A percentile compares a stretch with the other conserved stretches of the same genome.
These are phyloP conservation scores for Stephanodiscus triporus DNA, from an alignment of 108 stramenopile genomes.

Conservation along the genomic window DNA sequence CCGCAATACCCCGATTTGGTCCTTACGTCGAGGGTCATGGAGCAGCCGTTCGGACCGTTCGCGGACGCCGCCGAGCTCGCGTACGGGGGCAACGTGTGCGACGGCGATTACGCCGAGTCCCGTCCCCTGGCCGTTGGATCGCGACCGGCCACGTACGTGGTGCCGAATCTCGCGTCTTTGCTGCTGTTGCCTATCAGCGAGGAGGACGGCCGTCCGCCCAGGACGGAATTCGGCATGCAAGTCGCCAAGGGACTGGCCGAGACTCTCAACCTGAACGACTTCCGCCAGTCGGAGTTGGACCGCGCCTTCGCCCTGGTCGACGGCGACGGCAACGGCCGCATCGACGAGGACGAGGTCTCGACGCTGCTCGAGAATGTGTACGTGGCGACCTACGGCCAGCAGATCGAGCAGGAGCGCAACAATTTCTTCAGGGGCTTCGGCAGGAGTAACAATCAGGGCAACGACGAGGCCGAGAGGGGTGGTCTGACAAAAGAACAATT, in stretches of 20 bases:
- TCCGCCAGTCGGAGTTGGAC: slow-evolving; percentile 29
- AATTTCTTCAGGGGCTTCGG: slow-evolving; percentile 50
- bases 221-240: slow-evolving; percentile 42
- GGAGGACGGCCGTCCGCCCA: slow-evolving; percentile 8
- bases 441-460: neutral
- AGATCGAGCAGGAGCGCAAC: slow-evolving; percentile 43
- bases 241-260: slow-evolving; percentile 32
- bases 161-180: slow-evolving; percentile 40
- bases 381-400: slow-evolving; percentile 37
- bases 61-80: slow-evolving; percentile 43
- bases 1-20: slow-evolving; percentile 35
- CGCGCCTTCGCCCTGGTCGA: slow-evolving; percentile 37
- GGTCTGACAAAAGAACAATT: slow-evolving; percentile 45
- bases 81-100: slow-evolving; percentile 38
- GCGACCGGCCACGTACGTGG: slow-evolving; percentile 44
- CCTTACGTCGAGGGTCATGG: slow-evolving; percentile 20
- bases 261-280: slow-evolving; percentile 39
- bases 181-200: slow-evolving; percentile 29
- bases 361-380: slow-evolving; percentile 36
- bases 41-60: slow-evolving; percentile 28
- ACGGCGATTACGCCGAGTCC: slow-evolving; percentile 34
- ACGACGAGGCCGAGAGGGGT: neutral
- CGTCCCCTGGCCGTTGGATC: slow-evolving; percentile 2
- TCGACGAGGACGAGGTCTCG: slow-evolving; percentile 37
- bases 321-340: slow-evolving; percentile 39